These are phyloP conservation scores for Arthrocladium fulminans DNA, from an alignment of 2,329 filamentous ascomycete species.

Conservation along the genomic window DNA sequence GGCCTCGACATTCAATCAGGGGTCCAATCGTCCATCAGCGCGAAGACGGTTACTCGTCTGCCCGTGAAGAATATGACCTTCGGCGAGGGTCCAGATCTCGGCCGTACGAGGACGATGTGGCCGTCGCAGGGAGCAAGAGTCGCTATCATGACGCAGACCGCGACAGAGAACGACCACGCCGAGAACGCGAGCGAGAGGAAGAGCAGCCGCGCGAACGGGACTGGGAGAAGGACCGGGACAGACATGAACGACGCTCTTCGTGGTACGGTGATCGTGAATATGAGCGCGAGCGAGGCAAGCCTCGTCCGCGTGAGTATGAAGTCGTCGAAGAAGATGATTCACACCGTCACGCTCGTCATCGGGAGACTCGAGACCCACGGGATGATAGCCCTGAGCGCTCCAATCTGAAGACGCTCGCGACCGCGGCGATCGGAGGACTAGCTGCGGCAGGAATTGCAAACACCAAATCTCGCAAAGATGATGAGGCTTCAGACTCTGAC, in stretches of 20 bases:
- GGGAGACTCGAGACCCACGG: constrained; percentile 14
- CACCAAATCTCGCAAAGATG: constrained; percentile 13
- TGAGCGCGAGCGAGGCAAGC: constrained; percentile 12
- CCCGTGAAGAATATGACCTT: constrained; percentile 11
- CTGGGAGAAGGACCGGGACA: constrained; percentile 14
- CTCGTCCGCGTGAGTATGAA: constrained; percentile 14
- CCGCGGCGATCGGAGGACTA: constrained; percentile 17
- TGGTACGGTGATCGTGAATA: background rate
- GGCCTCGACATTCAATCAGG: constrained; percentile 14
- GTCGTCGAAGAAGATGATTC: constrained; percentile 8
- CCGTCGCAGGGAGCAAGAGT: constrained; percentile 2
- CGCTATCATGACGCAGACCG: constrained; percentile 4
- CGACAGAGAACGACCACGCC: constrained; percentile 4
- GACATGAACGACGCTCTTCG: background rate
- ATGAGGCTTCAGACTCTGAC: constrained; percentile 19
- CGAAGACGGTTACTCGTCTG: constrained; percentile 18
- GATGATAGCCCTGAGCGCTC: constrained; percentile 21
- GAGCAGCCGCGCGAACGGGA: constrained; percentile 3
- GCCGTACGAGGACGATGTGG: constrained; percentile 15
- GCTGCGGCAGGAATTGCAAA: constrained; percentile 16
- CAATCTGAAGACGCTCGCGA: constrained; percentile 15
- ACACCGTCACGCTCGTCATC: constrained; percentile 8
- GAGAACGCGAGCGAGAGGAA: constrained; percentile 10
- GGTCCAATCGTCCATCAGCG: constrained; percentile 21
- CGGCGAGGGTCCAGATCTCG: background rate